Percentiles rank a stretch among this genome's conserved stretches.
phyloP scores from a whole-genome alignment of 768 basidiomycete genomes.

The Suillus subaureus region DNA sequence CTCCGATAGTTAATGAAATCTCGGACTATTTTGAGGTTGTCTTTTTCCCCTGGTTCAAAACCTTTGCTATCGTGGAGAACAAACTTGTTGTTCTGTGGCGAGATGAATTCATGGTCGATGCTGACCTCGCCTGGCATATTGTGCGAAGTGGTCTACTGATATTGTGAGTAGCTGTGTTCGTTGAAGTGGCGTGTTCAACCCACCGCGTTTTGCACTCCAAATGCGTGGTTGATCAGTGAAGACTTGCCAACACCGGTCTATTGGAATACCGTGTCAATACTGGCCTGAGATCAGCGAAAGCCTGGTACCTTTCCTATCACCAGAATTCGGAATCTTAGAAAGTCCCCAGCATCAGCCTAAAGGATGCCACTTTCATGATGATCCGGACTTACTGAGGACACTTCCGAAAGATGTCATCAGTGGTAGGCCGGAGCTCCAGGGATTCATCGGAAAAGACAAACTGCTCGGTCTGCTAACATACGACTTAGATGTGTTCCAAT shows the following conservation, averaged over 20 bases:
- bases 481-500: not conserved
- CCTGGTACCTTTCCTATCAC: not conserved
- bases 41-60: conserved; percentile 17
- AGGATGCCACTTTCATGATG: not conserved
- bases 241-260: not conserved
- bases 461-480: not conserved
- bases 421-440: not conserved
- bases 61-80: conserved; percentile 21
- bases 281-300: not conserved
- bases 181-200: not conserved
- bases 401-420: not conserved
- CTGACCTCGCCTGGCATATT: not conserved
- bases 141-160: not conserved
- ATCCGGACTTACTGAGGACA: not conserved
- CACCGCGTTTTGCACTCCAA: not conserved
- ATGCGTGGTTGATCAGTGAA: not conserved
- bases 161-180: not conserved
- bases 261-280: not conserved
- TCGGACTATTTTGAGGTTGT: conserved; percentile 11
- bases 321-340: not conserved
- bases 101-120: conserved; percentile 17
- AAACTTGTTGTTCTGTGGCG: conserved; percentile 12
- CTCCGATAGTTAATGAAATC: conserved; percentile 15
- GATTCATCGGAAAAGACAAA: not conserved
- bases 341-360: not conserved